A percentile compares a stretch with the other conserved stretches of the same genome.
These are phyloP conservation scores for Saccharomyces hybrid DNA, from an alignment of 1,139 yeast species.

Conservation along the genomic window DNA sequence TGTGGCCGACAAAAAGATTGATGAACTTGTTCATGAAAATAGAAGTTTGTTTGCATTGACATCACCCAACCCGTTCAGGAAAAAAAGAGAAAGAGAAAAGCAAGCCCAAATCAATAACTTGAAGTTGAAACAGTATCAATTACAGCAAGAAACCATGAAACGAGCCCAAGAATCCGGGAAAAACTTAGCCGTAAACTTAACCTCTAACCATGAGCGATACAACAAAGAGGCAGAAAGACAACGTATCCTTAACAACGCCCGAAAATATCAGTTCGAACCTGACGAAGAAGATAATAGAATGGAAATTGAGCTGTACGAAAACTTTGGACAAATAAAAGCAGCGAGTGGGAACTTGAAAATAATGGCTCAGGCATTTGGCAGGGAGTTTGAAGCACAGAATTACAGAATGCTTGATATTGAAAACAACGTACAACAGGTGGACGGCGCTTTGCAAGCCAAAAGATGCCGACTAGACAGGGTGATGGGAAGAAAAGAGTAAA, in stretches of 20 bases:
- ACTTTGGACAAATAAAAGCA: background rate
- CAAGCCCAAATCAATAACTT: background rate
- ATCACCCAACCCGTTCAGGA: background rate
- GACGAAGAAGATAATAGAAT: background rate
- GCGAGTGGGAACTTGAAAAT: background rate
- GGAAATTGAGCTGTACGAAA: background rate
- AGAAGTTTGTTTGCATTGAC: background rate
- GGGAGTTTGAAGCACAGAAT: background rate
- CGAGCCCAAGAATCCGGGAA: background rate
- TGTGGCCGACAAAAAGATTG: background rate
- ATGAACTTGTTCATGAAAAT: background rate
- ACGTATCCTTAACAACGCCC: background rate
- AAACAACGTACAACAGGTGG: background rate
- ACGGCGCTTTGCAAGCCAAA: background rate
- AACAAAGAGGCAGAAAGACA: background rate
- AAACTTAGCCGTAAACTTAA: background rate
- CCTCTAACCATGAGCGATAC: background rate
- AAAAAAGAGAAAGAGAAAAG: background rate
- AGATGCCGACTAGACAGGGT: background rate
- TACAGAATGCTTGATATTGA: background rate
- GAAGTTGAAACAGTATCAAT: background rate
- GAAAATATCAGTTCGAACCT: background rate
- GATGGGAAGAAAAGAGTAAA: background rate
- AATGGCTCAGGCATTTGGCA: background rate
- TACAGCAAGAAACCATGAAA: background rate